A percentile compares a stretch with the other conserved stretches of the same genome.
phyloP scores from a whole-genome alignment of 2,329 filamentous ascomycete species.

The Camptophora hylomeconis region DNA sequence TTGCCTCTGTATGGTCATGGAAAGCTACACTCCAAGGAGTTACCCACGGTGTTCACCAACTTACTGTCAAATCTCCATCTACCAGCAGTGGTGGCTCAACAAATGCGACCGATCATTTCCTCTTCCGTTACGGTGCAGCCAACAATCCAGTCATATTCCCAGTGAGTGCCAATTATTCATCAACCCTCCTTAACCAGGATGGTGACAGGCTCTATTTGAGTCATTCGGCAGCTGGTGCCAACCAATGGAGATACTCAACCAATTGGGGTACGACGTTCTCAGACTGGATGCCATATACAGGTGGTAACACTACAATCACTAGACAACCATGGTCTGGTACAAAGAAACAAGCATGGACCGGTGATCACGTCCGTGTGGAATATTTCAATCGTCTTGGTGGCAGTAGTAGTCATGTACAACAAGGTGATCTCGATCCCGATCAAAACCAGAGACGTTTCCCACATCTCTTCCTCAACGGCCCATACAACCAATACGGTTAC shows the following conservation, averaged over 20 bases:
- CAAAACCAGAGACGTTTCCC: constrained; percentile 40
- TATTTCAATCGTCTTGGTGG: constrained; percentile 49
- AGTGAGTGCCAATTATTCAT: constrained; percentile 43
- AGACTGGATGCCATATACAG: constrained; percentile 43
- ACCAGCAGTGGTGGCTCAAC: constrained; percentile 32
- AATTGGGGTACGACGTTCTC: constrained; percentile 49
- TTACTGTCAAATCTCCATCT: constrained; percentile 34
- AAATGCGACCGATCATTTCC: constrained; percentile 44
- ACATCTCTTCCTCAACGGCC: constrained; percentile 49
- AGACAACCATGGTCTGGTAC: constrained; percentile 46
- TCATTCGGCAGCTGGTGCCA: constrained; percentile 49
- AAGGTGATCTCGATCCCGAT: constrained; percentile 39
- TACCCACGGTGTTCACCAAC: constrained; percentile 46
- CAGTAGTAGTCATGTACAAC: constrained; percentile 47
- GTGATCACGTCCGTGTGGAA: constrained; percentile 49
- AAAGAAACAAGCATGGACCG: constrained; percentile 43
- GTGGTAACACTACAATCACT: constrained; percentile 36
- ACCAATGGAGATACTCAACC: constrained; percentile 49
- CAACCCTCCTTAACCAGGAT: constrained; percentile 32
- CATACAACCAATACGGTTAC: constrained; percentile 51
- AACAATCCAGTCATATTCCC: constrained; percentile 50
- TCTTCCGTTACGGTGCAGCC: constrained; percentile 44
- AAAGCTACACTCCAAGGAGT: constrained; percentile 41
- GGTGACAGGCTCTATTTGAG: constrained; percentile 36
- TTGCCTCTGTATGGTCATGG: constrained; percentile 43